Evolutionary conservation across 192 early-diverging fungal genomes (phyloP).

Genomic region (Jimgerdemannia flammicorona): DNA sequence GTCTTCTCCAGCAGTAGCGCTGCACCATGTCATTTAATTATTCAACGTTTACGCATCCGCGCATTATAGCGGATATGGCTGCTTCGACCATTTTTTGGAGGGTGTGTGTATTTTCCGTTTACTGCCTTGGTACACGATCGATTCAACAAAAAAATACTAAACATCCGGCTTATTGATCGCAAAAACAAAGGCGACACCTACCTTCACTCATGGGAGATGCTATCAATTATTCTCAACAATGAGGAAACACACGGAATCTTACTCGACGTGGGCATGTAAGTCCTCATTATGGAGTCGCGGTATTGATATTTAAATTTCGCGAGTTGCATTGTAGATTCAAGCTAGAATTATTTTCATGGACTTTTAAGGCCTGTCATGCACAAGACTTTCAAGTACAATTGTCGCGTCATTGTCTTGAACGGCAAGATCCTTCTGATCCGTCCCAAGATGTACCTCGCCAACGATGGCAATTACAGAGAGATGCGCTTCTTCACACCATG

Average conservation of each 20-base stretch:
- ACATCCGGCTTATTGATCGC: not conserved
- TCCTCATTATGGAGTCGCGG: conserved; percentile 1
- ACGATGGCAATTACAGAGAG: conserved; percentile 98
- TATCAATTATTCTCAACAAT: conserved; percentile 67
- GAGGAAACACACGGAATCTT: conserved; percentile 74
- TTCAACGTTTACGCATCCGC: not conserved
- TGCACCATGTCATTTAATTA: too few relatives aligned
- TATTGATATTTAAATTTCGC: not conserved
- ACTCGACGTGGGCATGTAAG: conserved; percentile 93
- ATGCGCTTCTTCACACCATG: conserved; percentile 92
- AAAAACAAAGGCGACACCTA: conserved; percentile 78
- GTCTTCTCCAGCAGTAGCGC: too few relatives aligned
- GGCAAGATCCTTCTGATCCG: conserved; percentile 87
- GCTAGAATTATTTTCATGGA: too few relatives aligned
- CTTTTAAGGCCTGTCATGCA: conserved; percentile 79
- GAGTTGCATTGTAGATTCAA: not conserved
- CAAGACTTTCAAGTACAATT: conserved; percentile 93
- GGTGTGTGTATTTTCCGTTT: conserved; percentile 27
- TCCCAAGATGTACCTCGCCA: conserved; percentile 95
- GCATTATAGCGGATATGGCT: conserved; percentile 83
- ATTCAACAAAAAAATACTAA: not conserved
- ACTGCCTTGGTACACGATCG: not conserved
- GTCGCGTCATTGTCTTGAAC: conserved; percentile 84
- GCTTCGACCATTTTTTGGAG: conserved; percentile 98
- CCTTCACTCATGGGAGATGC: conserved; percentile 91